Evolutionary conservation across 768 basidiomycete species (phyloP), one percentile per base, ranked within the genome.

Genomic region (Trametes coccinea): DNA sequence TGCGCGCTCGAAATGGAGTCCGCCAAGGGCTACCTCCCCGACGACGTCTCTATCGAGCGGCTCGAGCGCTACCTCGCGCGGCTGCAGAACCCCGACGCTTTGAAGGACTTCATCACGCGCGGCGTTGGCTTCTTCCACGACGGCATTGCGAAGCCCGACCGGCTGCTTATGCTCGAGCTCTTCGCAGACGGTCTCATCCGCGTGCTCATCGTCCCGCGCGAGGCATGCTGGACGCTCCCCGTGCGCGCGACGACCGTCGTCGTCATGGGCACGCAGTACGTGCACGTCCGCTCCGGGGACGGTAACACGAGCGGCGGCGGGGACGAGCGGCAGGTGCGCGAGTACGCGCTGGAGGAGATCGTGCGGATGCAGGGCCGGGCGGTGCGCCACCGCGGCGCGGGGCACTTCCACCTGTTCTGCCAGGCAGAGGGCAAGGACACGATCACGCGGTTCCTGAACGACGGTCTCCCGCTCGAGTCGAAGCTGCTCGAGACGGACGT

Each of bases 311-410:
- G 41, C 41, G 41, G 13, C 0, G 41, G 13, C 10, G 41, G 41
- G 13, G 70, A 77, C 8, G 85, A 88, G 61, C 84, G 90, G 27
- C 87, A 89, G 67, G 71, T 96, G 52, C 81, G 81, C 46, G 93
- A 95, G 71, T 98, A 98, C 73, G 77, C 78, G 0, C 76, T 96
- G 40, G 79, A 84, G 17, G 95, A 98, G 67, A 75, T 99, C 39
- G 86, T 91, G 53, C 87, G 85, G 59, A 98, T 99, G 95, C 95
- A 98, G 74, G 85, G 92, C 56, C 84, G 86, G 34, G 95, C 95
- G 3, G 82, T 93, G 11, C 82, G 82, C 56, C 77, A 75, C 41
- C 75, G 74, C 53, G 70, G 70, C 29, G 67, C 79, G 1, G 90
- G 92, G 0, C 80, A 81, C 59, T 95, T 96, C 76, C 80, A 89